Conservation (phyloP, 2,329 filamentous ascomycete genomes). For the Hirsutella thompsonii region DNA sequence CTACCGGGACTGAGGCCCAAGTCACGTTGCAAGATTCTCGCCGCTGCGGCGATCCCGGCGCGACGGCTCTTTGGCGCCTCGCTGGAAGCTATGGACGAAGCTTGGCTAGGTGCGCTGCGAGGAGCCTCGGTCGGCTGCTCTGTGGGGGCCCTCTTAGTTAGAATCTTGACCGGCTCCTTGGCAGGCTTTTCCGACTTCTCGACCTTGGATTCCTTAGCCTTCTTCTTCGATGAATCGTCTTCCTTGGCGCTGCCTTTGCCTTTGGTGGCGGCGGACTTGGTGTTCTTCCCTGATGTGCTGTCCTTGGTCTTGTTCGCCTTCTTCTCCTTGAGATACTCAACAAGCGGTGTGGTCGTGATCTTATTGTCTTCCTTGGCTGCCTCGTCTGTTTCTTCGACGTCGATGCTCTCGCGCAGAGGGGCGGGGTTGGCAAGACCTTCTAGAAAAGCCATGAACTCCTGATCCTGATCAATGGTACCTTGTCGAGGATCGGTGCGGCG, state of each 20-base stretch:
- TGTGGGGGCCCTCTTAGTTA: conserved; percentile 43
- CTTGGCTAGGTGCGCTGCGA: conserved; percentile 26
- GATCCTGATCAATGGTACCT: conserved; percentile 91
- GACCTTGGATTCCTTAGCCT: conserved; percentile 46
- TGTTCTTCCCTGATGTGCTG: conserved; percentile 22
- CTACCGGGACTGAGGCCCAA: conserved; percentile 51
- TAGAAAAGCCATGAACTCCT: conserved; percentile 89
- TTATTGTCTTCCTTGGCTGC: conserved; percentile 39
- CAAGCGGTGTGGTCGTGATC: conserved; percentile 72
- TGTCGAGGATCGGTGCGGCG: conserved; percentile 71
- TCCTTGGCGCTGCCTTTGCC: conserved; percentile 27
- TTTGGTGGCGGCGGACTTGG: conserved; percentile 38
- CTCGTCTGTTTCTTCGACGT: conserved; percentile 29
- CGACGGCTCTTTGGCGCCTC: conserved; percentile 41
- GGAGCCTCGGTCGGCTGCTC: conserved; percentile 35
- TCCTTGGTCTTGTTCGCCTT: conserved; percentile 64
- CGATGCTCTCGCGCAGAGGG: conserved; percentile 27
- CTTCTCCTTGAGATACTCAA: conserved; percentile 84
- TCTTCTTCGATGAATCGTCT: conserved; percentile 47
- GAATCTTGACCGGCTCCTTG: conserved; percentile 49
- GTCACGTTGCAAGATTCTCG: conserved; percentile 52
- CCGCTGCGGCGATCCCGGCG: conserved; percentile 49
- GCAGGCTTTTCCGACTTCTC: conserved; percentile 36
- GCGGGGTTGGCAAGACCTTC: conserved; percentile 67
- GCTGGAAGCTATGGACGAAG: conserved; percentile 14